Evolutionary conservation across 2,329 filamentous ascomycete species (phyloP).

Genomic region (Epichloe typhina): DNA sequence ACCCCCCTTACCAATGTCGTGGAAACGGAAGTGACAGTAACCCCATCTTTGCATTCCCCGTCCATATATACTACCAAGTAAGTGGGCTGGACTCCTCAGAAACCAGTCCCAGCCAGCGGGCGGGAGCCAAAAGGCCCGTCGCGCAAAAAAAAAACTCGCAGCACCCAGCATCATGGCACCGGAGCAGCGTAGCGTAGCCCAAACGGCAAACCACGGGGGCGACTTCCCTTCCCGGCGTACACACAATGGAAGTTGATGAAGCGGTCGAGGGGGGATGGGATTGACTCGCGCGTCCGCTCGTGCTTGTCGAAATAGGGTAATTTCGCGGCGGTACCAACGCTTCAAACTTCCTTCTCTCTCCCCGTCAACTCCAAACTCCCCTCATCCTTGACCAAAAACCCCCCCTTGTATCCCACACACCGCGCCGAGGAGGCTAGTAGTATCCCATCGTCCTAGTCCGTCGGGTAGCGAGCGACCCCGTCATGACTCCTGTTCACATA

Average conservation of each 20-base stretch:
- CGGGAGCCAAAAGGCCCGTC: constrained; percentile 8
- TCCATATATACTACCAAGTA: not conserved
- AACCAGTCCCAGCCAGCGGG: constrained; percentile 2
- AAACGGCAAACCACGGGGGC: too few relatives aligned
- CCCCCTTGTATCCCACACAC: too few relatives aligned
- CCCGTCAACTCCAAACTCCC: too few relatives aligned
- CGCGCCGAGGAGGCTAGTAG: not conserved
- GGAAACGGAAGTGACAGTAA: not conserved
- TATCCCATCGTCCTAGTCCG: not conserved
- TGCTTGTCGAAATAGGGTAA: too few relatives aligned
- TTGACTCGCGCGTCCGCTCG: not conserved
- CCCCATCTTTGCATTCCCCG: not conserved
- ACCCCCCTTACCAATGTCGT: not conserved
- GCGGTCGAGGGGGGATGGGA: not conserved
- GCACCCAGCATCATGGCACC: not conserved
- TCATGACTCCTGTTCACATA: not conserved
- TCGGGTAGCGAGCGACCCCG: not conserved
- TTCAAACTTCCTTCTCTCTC: too few relatives aligned
- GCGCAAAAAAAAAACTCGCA: constrained; percentile 4
- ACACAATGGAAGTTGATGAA: too few relatives aligned
- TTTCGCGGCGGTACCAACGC: too few relatives aligned
- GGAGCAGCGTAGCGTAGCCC: too few relatives aligned
- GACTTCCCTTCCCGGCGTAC: not conserved
- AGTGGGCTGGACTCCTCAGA: constrained; percentile 1
- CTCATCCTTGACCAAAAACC: too few relatives aligned